These are phyloP conservation scores for Gomphus bonarii DNA, from an alignment of 1,284 basidiomycete genomes.

Conservation along the genomic window DNA sequence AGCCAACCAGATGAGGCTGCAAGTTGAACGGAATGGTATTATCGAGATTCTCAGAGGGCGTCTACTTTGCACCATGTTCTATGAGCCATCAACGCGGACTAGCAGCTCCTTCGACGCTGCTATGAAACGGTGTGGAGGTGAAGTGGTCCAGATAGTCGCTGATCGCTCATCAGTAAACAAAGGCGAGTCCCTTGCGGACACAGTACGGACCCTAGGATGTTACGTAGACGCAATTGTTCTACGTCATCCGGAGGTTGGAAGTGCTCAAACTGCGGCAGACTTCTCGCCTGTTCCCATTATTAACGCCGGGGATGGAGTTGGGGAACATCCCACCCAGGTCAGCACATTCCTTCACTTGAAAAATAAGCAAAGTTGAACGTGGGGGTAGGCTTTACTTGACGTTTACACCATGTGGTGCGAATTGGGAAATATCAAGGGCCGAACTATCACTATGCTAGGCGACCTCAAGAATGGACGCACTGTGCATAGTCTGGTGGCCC, in stretches of 20 bases:
- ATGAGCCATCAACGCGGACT: conserved; percentile 95
- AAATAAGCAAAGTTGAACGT: neutral
- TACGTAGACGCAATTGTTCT: conserved; percentile 95
- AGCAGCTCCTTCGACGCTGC: conserved; percentile 97
- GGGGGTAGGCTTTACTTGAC: conserved; percentile 71
- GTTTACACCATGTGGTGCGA: conserved; percentile 97
- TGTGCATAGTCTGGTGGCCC: conserved; percentile 90
- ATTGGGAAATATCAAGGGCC: conserved; percentile 94
- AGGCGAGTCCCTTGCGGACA: conserved; percentile 91
- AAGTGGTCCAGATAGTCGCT: conserved; percentile 79
- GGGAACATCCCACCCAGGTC: conserved; percentile 95
- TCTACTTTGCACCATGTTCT: conserved; percentile 91
- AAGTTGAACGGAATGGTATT: conserved; percentile 86
- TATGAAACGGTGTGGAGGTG: conserved; percentile 95
- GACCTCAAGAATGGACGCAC: conserved; percentile 98
- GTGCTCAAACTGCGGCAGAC: conserved; percentile 85
- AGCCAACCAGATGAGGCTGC: conserved; percentile 93
- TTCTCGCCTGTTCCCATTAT: conserved; percentile 92
- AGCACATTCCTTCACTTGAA: conserved; percentile 14
- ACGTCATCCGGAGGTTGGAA: conserved; percentile 89
- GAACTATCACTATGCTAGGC: conserved; percentile 89
- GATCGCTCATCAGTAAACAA: conserved; percentile 87
- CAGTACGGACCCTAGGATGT: conserved; percentile 89
- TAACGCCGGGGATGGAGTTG: conserved; percentile 95
- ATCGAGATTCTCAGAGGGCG: conserved; percentile 88